These are phyloP conservation scores for Phytopythium kandeliae DNA, from an alignment of 352 stramenopile genomes.

Conservation along the genomic window DNA sequence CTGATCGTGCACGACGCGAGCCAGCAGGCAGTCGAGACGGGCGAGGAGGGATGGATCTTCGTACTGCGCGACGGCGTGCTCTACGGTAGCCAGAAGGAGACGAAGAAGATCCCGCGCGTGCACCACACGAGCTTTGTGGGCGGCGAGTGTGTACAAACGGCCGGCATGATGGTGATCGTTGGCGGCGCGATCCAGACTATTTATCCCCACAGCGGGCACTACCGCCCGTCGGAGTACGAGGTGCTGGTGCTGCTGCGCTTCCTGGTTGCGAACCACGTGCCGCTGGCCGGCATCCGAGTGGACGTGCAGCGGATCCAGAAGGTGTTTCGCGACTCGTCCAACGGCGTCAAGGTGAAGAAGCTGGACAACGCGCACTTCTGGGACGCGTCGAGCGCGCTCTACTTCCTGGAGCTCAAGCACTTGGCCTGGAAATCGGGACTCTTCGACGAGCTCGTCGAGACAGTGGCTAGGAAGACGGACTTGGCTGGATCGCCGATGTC, in stretches of 20 bases:
- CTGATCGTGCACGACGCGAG: conserved; percentile 53
- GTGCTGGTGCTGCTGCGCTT: conserved; percentile 93
- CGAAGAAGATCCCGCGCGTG: conserved; percentile 91
- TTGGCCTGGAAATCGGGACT: conserved; percentile 64
- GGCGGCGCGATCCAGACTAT: conserved; percentile 90
- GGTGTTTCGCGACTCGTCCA: conserved; percentile 85
- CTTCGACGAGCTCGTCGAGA: conserved; percentile 78
- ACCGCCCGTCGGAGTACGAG: conserved; percentile 94
- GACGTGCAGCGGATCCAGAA: conserved; percentile 96
- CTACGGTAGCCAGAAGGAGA: conserved; percentile 94
- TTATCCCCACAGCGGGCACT: conserved; percentile 98
- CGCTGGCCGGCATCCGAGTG: conserved; percentile 88
- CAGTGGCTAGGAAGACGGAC: conserved; percentile 45
- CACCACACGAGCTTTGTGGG: conserved; percentile 98
- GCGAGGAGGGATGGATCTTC: conserved; percentile 96
- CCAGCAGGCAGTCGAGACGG: conserved; percentile 85
- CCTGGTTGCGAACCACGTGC: conserved; percentile 87
- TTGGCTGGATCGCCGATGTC: conserved; percentile 3
- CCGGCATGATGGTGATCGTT: conserved; percentile 94
- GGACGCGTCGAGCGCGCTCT: conserved; percentile 65
- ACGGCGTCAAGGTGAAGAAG: conserved; percentile 69
- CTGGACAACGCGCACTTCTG: conserved; percentile 85
- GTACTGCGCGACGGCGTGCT: conserved; percentile 92
- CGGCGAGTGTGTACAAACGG: conserved; percentile 94
- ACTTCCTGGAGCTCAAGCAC: conserved; percentile 77